Conservation (phyloP, 108 stramenopile species). For the Skeletonema marinoi region DNA sequence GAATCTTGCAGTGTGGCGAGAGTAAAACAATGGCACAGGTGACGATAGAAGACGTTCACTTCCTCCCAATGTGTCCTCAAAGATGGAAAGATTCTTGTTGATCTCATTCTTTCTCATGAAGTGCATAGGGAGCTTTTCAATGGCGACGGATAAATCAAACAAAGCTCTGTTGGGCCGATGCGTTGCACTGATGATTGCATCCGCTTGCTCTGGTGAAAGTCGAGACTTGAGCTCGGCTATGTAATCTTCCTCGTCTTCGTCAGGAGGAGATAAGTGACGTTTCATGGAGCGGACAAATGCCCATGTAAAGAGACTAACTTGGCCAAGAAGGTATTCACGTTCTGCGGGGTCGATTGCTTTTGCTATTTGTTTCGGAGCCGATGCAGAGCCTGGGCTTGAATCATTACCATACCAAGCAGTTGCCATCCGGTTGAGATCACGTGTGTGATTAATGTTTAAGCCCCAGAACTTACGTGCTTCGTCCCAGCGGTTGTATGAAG, state of each 20-base stretch:
- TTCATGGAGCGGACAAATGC: conserved; percentile 36
- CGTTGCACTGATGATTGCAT: conserved; percentile 55
- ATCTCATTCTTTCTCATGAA: conserved; percentile 66
- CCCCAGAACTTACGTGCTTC: conserved; percentile 39
- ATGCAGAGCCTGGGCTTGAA: background rate
- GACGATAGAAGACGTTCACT: conserved; percentile 60
- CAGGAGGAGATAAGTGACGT: conserved; percentile 22
- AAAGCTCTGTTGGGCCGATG: conserved; percentile 68
- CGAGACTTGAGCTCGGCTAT: conserved; percentile 28
- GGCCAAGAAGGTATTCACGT: conserved; percentile 7
- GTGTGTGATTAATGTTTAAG: conserved; percentile 28
- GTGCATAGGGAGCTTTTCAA: conserved; percentile 68
- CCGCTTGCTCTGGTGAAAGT: conserved; percentile 42
- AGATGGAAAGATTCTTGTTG: conserved; percentile 55
- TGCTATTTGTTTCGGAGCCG: background rate
- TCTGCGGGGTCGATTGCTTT: background rate
- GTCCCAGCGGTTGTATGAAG: conserved; percentile 54
- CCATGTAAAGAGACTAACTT: conserved; percentile 19
- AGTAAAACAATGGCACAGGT: conserved; percentile 66
- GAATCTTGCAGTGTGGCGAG: conserved; percentile 65
- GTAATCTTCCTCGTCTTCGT: conserved; percentile 44
- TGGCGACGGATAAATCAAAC: conserved; percentile 51
- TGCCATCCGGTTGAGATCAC: conserved; percentile 26
- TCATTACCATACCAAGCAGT: conserved; percentile 21
- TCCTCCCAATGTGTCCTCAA: conserved; percentile 41